A percentile compares a stretch with the other conserved stretches of the same genome.
These are phyloP conservation scores for Willaertia magna DNA, from an alignment of 208 protist genomes.

Conservation along the genomic window DNA sequence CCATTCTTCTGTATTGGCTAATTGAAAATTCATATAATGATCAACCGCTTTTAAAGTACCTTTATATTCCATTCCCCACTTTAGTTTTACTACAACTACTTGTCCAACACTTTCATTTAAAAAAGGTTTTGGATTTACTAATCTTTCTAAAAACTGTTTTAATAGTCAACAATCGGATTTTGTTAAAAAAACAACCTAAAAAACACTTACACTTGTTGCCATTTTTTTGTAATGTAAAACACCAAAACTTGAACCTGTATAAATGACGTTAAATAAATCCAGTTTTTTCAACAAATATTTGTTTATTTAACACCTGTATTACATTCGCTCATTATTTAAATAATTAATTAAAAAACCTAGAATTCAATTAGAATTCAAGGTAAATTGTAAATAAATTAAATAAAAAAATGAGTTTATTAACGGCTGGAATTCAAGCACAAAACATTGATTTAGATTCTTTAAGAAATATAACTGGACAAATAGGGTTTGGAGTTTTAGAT, in stretches of 20 bases:
- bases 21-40: conserved; percentile 93
- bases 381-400: no score
- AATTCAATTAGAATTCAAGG: no score
- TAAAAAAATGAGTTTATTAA: background rate
- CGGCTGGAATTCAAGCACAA: background rate
- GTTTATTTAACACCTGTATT: no score
- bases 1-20: conserved; percentile 53
- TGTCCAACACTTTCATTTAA: conserved; percentile 79
- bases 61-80: conserved; percentile 96
- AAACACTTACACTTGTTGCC: no score
- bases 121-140: conserved; percentile 78
- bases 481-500: background rate
- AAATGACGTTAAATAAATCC: no score
- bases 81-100: conserved; percentile 87
- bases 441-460: background rate
- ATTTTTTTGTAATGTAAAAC: no score
- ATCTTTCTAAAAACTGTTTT: background rate
- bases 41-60: conserved; percentile 84
- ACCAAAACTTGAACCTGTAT: no score
- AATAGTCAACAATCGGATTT: no score
- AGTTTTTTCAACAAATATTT: no score
- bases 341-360: no score
- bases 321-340: no score
- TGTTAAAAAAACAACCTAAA: no score
- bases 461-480: background rate